A percentile compares a stretch with the other conserved stretches of the same genome.
These are phyloP conservation scores for Dipodascus geniculatus DNA, from an alignment of 805 yeast species.

Conservation along the genomic window DNA sequence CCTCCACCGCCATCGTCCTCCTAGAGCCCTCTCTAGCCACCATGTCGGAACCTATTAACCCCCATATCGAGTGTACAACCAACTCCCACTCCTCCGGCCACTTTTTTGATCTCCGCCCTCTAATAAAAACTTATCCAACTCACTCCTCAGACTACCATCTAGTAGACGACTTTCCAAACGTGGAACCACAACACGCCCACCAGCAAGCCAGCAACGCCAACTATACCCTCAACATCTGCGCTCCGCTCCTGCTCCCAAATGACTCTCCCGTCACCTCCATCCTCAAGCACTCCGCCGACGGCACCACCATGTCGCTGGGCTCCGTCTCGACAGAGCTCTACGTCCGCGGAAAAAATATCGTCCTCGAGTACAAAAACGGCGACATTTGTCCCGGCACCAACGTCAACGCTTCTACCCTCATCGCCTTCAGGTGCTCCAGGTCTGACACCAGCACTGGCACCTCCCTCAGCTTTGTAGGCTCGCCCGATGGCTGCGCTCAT, in stretches of 20 bases:
- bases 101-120: slow-evolving; percentile 34
- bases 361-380: slow-evolving; percentile 61
- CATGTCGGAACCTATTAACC: background rate
- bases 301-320: slow-evolving; percentile 46
- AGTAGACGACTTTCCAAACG: background rate
- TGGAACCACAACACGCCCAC: background rate
- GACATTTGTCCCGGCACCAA: slow-evolving; percentile 36
- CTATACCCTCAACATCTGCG: slow-evolving; percentile 64
- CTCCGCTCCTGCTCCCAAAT: slow-evolving; percentile 34
- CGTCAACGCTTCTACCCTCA: slow-evolving; percentile 32
- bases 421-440: slow-evolving; percentile 70
- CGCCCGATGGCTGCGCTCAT: slow-evolving; percentile 65
- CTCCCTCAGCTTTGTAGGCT: slow-evolving; percentile 56
- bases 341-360: slow-evolving; percentile 60
- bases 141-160: slow-evolving; percentile 11
- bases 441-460: slow-evolving; percentile 50
- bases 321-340: slow-evolving; percentile 39
- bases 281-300: slow-evolving; percentile 37
- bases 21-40: too few relatives aligned
- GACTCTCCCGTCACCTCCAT: slow-evolving; percentile 42
- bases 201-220: slow-evolving; percentile 48
- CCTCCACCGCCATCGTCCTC: background rate
- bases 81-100: slow-evolving; percentile 23
- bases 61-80: slow-evolving; percentile 17
- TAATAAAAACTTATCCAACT: slow-evolving; percentile 19